These are phyloP conservation scores for Vicia faba DNA, from an alignment of 306 rosid species.

Conservation along the genomic window DNA sequence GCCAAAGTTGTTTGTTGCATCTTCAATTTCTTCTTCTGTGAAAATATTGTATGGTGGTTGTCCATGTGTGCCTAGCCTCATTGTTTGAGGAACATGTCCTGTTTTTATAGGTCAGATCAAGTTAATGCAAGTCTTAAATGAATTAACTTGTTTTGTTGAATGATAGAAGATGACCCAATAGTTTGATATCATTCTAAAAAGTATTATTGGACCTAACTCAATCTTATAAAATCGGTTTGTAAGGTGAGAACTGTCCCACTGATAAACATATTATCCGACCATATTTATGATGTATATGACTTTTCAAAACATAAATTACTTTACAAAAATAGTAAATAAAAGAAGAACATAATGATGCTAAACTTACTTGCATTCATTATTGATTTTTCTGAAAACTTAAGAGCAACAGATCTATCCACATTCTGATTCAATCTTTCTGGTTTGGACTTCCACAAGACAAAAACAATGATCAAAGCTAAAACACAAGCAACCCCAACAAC, in stretches of 20 bases:
- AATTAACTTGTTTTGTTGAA: not conserved
- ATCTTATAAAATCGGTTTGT: no score
- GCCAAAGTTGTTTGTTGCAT: slow-evolving; percentile 79
- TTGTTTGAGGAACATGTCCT: slow-evolving; percentile 81
- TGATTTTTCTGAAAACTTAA: slow-evolving; percentile 50
- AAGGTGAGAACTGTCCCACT: no score
- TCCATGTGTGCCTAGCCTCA: slow-evolving; percentile 61
- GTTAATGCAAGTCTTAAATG: slow-evolving; percentile 32
- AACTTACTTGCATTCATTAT: slow-evolving; percentile 63
- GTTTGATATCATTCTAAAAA: no score
- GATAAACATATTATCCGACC: no score
- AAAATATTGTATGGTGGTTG: slow-evolving; percentile 68
- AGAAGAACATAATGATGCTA: slow-evolving; percentile 17
- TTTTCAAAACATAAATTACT: not conserved
- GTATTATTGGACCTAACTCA: no score
- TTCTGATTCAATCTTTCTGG: slow-evolving; percentile 39
- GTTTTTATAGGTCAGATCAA: slow-evolving; percentile 26
- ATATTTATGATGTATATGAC: not conserved
- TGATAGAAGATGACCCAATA: not conserved
- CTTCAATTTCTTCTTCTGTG: slow-evolving; percentile 87
- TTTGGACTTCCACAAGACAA: slow-evolving; percentile 51
- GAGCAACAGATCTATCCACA: slow-evolving; percentile 47
- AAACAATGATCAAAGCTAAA: slow-evolving; percentile 50
- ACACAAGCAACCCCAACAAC: slow-evolving; percentile 51
- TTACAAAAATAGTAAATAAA: not conserved